phyloP scores from a whole-genome alignment of 495 filamentous ascomycete genomes.

The Podospora pseudoanserina region DNA sequence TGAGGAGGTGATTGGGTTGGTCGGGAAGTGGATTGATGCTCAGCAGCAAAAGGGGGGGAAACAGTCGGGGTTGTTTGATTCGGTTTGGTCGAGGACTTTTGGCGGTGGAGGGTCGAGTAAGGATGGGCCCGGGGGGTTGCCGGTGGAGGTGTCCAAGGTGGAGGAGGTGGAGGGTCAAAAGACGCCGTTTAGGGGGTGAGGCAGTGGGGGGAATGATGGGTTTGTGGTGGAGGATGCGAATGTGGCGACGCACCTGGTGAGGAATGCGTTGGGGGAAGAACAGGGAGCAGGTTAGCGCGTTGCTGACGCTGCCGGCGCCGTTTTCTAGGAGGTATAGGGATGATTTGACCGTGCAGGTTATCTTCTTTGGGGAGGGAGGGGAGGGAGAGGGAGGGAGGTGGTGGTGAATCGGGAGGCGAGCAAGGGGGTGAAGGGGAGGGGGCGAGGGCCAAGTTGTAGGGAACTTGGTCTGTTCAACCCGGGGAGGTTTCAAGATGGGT shows the following conservation, averaged over 20 bases:
- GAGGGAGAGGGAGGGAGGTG: slow-evolving; percentile 57
- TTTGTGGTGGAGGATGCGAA: slow-evolving; percentile 97
- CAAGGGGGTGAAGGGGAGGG: slow-evolving; percentile 53
- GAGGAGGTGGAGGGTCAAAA: slow-evolving; percentile 49
- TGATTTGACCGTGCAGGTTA: slow-evolving; percentile 95
- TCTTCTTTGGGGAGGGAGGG: slow-evolving; percentile 84
- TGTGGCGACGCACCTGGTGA: slow-evolving; percentile 88
- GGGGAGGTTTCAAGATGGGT: too few species aligned
- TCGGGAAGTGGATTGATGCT: slow-evolving; percentile 88
- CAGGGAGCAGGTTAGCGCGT: slow-evolving; percentile 87
- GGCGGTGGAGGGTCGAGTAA: slow-evolving; percentile 40
- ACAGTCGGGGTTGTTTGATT: slow-evolving; percentile 23
- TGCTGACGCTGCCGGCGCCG: slow-evolving; percentile 87
- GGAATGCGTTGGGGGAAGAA: slow-evolving; percentile 95
- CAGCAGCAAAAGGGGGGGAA: slow-evolving; percentile 39
- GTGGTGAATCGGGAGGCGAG: slow-evolving; percentile 83
- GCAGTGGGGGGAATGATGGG: slow-evolving; percentile 74
- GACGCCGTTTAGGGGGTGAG: slow-evolving; percentile 72
- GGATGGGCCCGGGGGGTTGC: slow-evolving; percentile 36
- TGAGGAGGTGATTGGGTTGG: slow-evolving; percentile 94
- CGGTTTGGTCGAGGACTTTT: slow-evolving; percentile 57
- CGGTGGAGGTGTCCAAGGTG: slow-evolving; percentile 48
- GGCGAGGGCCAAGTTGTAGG: slow-evolving; percentile 40
- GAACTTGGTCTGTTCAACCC: too few species aligned
- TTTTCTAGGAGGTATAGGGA: slow-evolving; percentile 89